Evolutionary conservation across 176 grass and related monocot genomes (phyloP), one percentile per base, ranked within the genome.

Genomic region (Neostapfia colusana): DNA sequence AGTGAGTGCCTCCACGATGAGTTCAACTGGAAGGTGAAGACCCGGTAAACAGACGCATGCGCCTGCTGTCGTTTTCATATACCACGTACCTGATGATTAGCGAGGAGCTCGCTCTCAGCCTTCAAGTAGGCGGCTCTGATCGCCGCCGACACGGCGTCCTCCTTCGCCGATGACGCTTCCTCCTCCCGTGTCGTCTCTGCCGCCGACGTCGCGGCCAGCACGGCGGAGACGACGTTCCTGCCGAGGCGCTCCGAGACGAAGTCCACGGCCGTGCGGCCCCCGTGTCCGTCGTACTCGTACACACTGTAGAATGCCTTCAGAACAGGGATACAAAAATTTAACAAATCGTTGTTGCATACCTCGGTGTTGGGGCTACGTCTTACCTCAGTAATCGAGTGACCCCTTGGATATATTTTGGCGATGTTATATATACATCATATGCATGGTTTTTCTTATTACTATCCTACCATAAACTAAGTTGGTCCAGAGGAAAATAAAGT

Each of bases 201-300:
- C 31, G 31, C 31, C 31, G 5, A 56, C 23, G 67, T 61, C 49
- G 54, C 67, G 40, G 78, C 76, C 39, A 86, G 68, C 20, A 91
- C 61, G 0, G 87, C 75, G 42, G 89, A 42, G 36, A 92, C 57
- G 7, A 98, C 84, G 78, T 81, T 98, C 27, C 75, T 61, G 63
- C 95, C 85, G n/a, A 94, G 83, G 3, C 78, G 80, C 31, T 78
- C 39, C 1, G 91, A 86, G 74, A 98, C 73, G 7, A 92, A 86
- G 84, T 94, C 82, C 49, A 94, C 91, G 26, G 95, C 95, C 24
- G 84, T 79, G 24, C 84, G 84, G 10, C 95, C 95, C 1, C 95
- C 91, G 69, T 98, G 91, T 0, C 91, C 95, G 40, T 98, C 95
- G 73, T n/a, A n/a, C n/a, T n/a, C n/a, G n/a, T 89, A 98, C 6